Percentiles rank a stretch among this genome's conserved stretches.
phyloP scores from a whole-genome alignment of 345 rosid species.

The Eucalyptus paniculata region DNA sequence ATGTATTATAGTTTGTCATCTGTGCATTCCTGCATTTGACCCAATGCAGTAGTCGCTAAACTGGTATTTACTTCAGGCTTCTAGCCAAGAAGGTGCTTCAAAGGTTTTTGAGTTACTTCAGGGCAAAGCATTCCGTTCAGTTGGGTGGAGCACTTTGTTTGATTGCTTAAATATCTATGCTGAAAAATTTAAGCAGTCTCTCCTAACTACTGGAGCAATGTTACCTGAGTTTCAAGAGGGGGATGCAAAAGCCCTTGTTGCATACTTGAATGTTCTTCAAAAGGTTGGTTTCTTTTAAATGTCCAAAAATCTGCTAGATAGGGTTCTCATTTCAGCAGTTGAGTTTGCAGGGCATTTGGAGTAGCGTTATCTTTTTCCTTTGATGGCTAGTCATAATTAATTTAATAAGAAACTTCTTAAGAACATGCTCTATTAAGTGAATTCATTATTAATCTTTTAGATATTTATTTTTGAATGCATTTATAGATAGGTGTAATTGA shows the following conservation, averaged over 20 bases:
- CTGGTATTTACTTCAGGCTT: conserved; percentile 51
- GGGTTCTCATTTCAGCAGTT: not conserved
- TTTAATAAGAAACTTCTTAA: not conserved
- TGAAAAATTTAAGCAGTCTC: conserved; percentile 86
- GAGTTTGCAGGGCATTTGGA: not conserved
- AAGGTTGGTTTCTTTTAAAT: conserved; percentile 37
- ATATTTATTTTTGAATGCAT: not conserved
- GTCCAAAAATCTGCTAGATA: not conserved
- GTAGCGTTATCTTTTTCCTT: not conserved
- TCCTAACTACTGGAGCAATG: conserved; percentile 78
- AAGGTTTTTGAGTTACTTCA: conserved; percentile 85
- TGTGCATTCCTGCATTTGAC: not conserved
- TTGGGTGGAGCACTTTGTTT: conserved; percentile 94
- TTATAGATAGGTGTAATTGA: not conserved
- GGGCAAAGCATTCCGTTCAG: conserved; percentile 76
- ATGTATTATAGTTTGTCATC: not conserved
- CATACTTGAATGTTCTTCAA: conserved; percentile 87
- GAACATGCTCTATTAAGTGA: not conserved
- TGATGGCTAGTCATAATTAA: not conserved
- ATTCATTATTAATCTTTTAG: not conserved
- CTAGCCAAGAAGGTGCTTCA: conserved; percentile 85
- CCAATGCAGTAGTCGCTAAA: not conserved
- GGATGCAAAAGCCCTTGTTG: conserved; percentile 94
- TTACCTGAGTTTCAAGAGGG: conserved; percentile 91
- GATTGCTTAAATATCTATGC: conserved; percentile 76